Base-by-base conservation (phyloP, 148 eudicot species). In the Chenopodium album region DNA sequence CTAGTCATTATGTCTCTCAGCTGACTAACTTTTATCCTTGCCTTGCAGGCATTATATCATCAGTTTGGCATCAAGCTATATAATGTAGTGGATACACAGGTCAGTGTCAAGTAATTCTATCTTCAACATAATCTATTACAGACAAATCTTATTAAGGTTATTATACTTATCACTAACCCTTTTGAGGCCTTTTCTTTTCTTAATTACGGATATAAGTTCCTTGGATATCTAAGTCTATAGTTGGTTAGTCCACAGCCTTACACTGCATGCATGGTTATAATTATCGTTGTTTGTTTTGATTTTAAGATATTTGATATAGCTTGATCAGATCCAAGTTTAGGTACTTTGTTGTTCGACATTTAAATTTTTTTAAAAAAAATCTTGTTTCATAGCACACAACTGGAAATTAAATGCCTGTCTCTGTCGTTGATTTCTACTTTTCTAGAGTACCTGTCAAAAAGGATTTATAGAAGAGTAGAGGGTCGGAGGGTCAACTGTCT, bases 21-120 rank as follows among this genome's bases (percentile, higher is more conserved):
- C 16, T 52, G 48, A 63, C 50, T 72, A 68, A 64, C 75, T 65
- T 73, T 13, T 32, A n/a, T 14, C 3, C 12, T 66, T 80, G 11
- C 3, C 4, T 20, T 67, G 48, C 34, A 83, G 82, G 85, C 85
- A 54, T 75, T 84, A 26, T 79, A 84, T 77, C 76, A 41, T 75
- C 86, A 84, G 54, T 84, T 74, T 84, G 86, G 82, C 65, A 84
- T 84, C 29, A 84, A 84, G 76, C 69, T 84, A 44, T 79, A 84
- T 37, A 79, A 79, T 75, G 86, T 84, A 78, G 71, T 83, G 31
- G 82, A 84, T 59, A 84, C 86, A 67, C 86, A 84, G 86, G 86
- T 84, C 31, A 79, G 82, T 64, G 31, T 28, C 28, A 2, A 23
- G 11, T 8, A 47, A 0, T 66, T n/a, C 10, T 16, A 3, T 56